These are phyloP conservation scores for Tripterygium wilfordii DNA, from an alignment of 177 flowering plant genomes.

Conservation along the genomic window DNA sequence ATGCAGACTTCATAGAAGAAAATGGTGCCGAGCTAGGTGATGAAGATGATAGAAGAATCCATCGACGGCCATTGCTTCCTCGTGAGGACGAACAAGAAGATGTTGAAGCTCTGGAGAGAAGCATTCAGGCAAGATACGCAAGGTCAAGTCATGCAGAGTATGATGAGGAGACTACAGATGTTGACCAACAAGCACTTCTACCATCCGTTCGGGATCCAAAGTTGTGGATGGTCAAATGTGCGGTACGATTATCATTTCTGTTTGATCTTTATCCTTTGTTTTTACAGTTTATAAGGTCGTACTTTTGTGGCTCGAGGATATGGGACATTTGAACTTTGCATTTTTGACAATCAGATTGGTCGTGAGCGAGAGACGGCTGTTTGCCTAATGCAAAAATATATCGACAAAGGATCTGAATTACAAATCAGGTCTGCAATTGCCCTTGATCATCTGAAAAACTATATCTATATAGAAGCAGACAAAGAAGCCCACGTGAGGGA, in stretches of 20 bases:
- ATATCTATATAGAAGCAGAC: constrained; percentile 87
- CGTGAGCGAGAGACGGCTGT: constrained; percentile 89
- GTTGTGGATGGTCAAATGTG: constrained; percentile 96
- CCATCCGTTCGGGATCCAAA: constrained; percentile 96
- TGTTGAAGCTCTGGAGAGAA: constrained; percentile 76
- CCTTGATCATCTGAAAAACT: constrained; percentile 89
- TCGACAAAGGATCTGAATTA: constrained; percentile 79
- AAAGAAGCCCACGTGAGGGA: constrained; percentile 97
- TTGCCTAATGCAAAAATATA: constrained; percentile 87
- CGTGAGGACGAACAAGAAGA: constrained; percentile 84
- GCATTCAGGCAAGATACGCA: constrained; percentile 66
- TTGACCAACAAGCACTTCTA: constrained; percentile 94
- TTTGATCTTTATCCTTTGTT: neutral
- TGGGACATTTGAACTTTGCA: neutral
- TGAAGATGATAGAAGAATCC: constrained; percentile 62
- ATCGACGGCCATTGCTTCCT: constrained; percentile 50
- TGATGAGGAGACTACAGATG: constrained; percentile 92
- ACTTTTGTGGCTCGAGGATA: neutral
- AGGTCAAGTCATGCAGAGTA: constrained; percentile 56
- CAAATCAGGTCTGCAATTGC: constrained; percentile 92
- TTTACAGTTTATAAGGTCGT: neutral
- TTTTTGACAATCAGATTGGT: constrained; percentile 51
- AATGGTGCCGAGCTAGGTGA: constrained; percentile 64
- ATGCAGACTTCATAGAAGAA: constrained; percentile 74
- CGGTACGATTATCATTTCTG: constrained; percentile 57